Conservation (phyloP, 805 yeast species). For the Saturnispora bothae region DNA sequence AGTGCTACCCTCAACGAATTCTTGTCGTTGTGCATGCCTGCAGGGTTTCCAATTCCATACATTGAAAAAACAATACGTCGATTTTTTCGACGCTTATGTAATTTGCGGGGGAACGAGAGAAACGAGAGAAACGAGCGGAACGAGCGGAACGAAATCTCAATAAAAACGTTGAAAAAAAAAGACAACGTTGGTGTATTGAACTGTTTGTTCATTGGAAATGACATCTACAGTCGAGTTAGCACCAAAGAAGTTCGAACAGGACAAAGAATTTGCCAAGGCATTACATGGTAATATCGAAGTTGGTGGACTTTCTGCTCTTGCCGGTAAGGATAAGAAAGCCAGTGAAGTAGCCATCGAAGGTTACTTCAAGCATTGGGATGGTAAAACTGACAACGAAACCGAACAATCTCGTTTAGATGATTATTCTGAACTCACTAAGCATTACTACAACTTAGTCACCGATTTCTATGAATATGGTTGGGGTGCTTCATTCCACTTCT, state of each 20-base stretch:
- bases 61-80: no score
- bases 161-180: no score
- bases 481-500: slow-evolving; percentile 98
- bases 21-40: no score
- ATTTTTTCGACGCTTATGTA: slow-evolving; percentile 8
- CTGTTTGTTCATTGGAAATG: slow-evolving; percentile 3
- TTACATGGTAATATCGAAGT: slow-evolving; percentile 70
- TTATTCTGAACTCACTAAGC: slow-evolving; percentile 85
- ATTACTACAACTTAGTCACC: slow-evolving; percentile 92
- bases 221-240: slow-evolving; percentile 28
- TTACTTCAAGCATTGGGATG: slow-evolving; percentile 96
- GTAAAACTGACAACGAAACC: slow-evolving; percentile 65
- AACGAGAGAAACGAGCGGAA: background rate
- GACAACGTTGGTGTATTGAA: background rate
- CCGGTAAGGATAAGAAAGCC: slow-evolving; percentile 68
- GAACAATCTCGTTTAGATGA: slow-evolving; percentile 67
- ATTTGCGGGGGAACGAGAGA: no score
- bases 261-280: slow-evolving; percentile 69
- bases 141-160: background rate
- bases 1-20: no score
- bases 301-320: slow-evolving; percentile 67
- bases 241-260: slow-evolving; percentile 47
- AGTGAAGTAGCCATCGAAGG: slow-evolving; percentile 78
- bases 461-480: slow-evolving; percentile 99
- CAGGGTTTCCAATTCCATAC: no score